These are phyloP conservation scores for Cladosporium sp. DNA, from an alignment of 2,329 filamentous ascomycete species.

Conservation along the genomic window DNA sequence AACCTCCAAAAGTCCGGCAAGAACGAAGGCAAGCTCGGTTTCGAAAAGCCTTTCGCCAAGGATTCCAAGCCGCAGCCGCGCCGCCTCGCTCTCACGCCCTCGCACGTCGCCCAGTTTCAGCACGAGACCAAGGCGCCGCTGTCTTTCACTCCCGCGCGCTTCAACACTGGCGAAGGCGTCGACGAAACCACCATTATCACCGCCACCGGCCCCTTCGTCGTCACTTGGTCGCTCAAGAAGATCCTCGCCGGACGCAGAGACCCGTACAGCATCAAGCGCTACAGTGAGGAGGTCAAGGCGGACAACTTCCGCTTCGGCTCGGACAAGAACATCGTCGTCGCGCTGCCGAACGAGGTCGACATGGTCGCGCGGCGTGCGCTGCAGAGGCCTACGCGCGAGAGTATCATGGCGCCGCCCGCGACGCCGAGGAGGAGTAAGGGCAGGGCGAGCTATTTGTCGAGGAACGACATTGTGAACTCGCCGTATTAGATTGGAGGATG, in stretches of 20 bases:
- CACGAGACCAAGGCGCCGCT: slow-evolving; percentile 87
- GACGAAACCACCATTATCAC: slow-evolving; percentile 91
- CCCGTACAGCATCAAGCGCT: slow-evolving; percentile 94
- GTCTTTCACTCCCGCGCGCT: slow-evolving; percentile 83
- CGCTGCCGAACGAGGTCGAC: slow-evolving; percentile 92
- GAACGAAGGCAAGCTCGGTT: slow-evolving; percentile 96
- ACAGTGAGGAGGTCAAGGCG: slow-evolving; percentile 89
- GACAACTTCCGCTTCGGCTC: slow-evolving; percentile 97
- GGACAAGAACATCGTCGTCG: slow-evolving; percentile 97
- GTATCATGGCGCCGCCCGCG: slow-evolving; percentile 61
- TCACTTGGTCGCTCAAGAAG: slow-evolving; percentile 95
- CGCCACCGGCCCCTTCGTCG: slow-evolving; percentile 90
- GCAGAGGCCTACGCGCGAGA: slow-evolving; percentile 84
- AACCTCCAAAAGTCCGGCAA: slow-evolving; percentile 86
- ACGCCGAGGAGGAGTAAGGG: slow-evolving; percentile 28
- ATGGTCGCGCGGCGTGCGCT: slow-evolving; percentile 87
- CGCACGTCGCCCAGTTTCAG: slow-evolving; percentile 94
- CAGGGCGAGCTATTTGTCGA: slow-evolving; percentile 63
- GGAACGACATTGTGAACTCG: slow-evolving; percentile 77
- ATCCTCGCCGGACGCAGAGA: slow-evolving; percentile 73
- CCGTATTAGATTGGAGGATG: slow-evolving; percentile 42
- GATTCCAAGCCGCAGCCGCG: slow-evolving; percentile 90
- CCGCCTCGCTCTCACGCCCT: slow-evolving; percentile 78
- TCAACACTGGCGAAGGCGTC: slow-evolving; percentile 78
- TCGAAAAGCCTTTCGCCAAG: slow-evolving; percentile 87